Conservation (phyloP, 352 stramenopile species). For the Phytophthora sp. region DNA sequence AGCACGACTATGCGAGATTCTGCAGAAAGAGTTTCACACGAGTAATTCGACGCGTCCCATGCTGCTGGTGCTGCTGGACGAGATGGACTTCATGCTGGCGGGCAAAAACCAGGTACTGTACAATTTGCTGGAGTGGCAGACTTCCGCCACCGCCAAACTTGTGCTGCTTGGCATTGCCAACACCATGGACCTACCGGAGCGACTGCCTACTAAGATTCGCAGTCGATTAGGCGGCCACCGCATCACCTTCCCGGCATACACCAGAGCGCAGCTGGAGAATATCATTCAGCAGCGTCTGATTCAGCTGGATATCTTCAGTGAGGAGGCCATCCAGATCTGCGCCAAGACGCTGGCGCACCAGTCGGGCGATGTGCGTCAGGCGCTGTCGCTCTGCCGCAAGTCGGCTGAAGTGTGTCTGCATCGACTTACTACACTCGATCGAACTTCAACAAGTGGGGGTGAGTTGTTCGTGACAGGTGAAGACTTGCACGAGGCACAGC, state of each 20-base stretch:
- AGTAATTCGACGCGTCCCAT: slow-evolving; percentile 49
- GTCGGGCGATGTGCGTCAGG: slow-evolving; percentile 70
- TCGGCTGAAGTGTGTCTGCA: slow-evolving; percentile 62
- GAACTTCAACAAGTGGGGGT: not conserved
- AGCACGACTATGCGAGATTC: slow-evolving; percentile 47
- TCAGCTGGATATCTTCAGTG: slow-evolving; percentile 64
- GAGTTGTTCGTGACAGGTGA: slow-evolving; percentile 52
- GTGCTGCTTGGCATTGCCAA: slow-evolving; percentile 80
- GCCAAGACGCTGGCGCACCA: slow-evolving; percentile 72
- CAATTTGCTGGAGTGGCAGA: slow-evolving; percentile 82
- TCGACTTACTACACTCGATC: slow-evolving; percentile 28
- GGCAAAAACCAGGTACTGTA: slow-evolving; percentile 82
- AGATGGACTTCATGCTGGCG: slow-evolving; percentile 82
- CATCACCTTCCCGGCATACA: slow-evolving; percentile 78
- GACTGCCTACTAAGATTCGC: slow-evolving; percentile 70
- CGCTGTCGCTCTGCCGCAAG: slow-evolving; percentile 71
- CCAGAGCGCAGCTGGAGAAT: slow-evolving; percentile 57
- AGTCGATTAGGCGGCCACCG: slow-evolving; percentile 68
- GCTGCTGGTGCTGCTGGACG: slow-evolving; percentile 68
- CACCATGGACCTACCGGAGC: slow-evolving; percentile 81
- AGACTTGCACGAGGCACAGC: slow-evolving; percentile 62
- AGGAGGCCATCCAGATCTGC: slow-evolving; percentile 67
- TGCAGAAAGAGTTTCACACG: slow-evolving; percentile 57
- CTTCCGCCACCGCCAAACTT: slow-evolving; percentile 60
- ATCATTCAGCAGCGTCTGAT: slow-evolving; percentile 71